These are phyloP conservation scores for Xylaria curta DNA, from an alignment of 495 filamentous ascomycete species.

Conservation along the genomic window DNA sequence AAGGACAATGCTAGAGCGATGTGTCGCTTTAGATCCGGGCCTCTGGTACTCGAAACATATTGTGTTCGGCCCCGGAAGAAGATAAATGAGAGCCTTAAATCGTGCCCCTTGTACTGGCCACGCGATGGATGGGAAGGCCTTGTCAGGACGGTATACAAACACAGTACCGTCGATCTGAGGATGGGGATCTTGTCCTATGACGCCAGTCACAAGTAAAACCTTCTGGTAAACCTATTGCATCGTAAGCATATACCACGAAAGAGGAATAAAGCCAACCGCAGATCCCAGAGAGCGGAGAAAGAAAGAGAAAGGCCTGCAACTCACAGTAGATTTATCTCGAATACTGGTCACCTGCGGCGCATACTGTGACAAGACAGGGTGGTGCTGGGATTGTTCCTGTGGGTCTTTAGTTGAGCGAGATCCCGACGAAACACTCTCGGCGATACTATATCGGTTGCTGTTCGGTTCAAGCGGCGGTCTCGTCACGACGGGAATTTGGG, in stretches of 20 bases:
- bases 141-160: constrained; percentile 80
- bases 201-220: constrained; percentile 78
- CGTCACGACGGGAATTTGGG: constrained; percentile 55
- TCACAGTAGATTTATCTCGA: constrained; percentile 82
- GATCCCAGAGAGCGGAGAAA: not conserved
- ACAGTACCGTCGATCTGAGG: constrained; percentile 77
- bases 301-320: constrained; percentile 29
- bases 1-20: constrained; percentile 73
- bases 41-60: constrained; percentile 85
- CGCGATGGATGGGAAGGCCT: constrained; percentile 75
- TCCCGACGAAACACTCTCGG: constrained; percentile 42
- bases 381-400: constrained; percentile 16
- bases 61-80: constrained; percentile 86
- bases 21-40: constrained; percentile 68
- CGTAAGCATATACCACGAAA: constrained; percentile 28
- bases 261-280: not conserved
- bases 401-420: constrained; percentile 25
- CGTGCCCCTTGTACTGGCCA: constrained; percentile 88
- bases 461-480: constrained; percentile 52
- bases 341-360: constrained; percentile 79
- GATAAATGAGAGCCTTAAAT: constrained; percentile 87
- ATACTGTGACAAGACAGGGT: constrained; percentile 66
- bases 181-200: constrained; percentile 73
- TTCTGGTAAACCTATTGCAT: constrained; percentile 81
- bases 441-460: constrained; percentile 53